Conservation (phyloP, 768 basidiomycete genomes). For the Coprinopsis marcescibilis region DNA sequence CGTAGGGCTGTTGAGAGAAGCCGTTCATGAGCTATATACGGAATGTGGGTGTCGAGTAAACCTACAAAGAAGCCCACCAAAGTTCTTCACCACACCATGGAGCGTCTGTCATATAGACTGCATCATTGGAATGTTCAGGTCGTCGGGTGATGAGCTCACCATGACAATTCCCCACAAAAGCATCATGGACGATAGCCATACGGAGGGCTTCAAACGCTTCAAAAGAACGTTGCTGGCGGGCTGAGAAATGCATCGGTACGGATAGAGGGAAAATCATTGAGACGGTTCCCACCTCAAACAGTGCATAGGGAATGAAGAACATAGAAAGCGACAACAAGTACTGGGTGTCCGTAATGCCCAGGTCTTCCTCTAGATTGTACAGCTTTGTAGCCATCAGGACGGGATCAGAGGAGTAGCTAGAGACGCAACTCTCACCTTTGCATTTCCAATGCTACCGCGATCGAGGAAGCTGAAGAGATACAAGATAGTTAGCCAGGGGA, state of each 20-base stretch:
- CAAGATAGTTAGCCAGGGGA: slow-evolving; percentile 72
- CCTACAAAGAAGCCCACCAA: slow-evolving; percentile 57
- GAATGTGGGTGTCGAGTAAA: slow-evolving; percentile 1
- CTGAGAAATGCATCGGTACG: slow-evolving; percentile 24
- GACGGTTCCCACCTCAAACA: slow-evolving; percentile 50
- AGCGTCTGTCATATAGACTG: slow-evolving; percentile 37
- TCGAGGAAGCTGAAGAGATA: slow-evolving; percentile 73
- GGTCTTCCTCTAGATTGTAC: slow-evolving; percentile 50
- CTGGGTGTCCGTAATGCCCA: slow-evolving; percentile 56
- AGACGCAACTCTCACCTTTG: slow-evolving; percentile 40
- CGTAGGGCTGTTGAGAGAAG: slow-evolving; percentile 39
- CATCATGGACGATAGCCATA: slow-evolving; percentile 56
- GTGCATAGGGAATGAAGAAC: slow-evolving; percentile 71
- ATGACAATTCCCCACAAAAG: slow-evolving; percentile 44
- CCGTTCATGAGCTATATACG: neutral
- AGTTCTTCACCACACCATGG: slow-evolving; percentile 57
- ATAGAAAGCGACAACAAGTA: slow-evolving; percentile 65
- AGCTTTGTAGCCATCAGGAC: slow-evolving; percentile 25
- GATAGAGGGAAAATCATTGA: neutral
- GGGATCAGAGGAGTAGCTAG: neutral
- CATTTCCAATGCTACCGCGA: slow-evolving; percentile 67
- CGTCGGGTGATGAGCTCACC: slow-evolving; percentile 22
- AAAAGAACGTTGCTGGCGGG: slow-evolving; percentile 60
- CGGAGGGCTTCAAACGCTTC: slow-evolving; percentile 54
- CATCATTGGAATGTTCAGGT: neutral